Conservation (phyloP, 257 asterid genomes). For the Paraleonurus japonicus region DNA sequence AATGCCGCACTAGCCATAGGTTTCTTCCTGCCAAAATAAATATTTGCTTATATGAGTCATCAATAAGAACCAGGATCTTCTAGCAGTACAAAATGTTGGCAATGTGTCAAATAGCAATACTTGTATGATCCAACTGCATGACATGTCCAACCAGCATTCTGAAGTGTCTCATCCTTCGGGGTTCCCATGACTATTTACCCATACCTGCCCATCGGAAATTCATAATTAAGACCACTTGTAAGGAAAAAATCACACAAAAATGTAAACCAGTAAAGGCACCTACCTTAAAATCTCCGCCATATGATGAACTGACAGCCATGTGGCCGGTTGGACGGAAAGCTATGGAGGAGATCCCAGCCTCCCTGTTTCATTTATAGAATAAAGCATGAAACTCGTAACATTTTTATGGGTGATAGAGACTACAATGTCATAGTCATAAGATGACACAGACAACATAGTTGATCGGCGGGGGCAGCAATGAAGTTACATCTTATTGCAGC, state of each 20-base stretch:
- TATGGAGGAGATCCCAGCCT: slow-evolving; percentile 61
- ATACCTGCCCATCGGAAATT: slow-evolving; percentile 48
- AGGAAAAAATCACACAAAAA: slow-evolving; percentile 14
- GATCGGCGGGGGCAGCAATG: background rate
- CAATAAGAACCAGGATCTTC: background rate
- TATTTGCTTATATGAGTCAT: slow-evolving; percentile 13
- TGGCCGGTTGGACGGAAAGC: slow-evolving; percentile 71
- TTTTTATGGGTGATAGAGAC: background rate
- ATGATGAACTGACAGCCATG: slow-evolving; percentile 83
- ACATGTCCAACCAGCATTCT: slow-evolving; percentile 81
- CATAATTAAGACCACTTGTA: slow-evolving; percentile 13
- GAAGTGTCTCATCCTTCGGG: slow-evolving; percentile 38
- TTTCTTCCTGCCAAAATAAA: slow-evolving; percentile 60
- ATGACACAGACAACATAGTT: background rate
- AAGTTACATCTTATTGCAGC: slow-evolving; percentile 4
- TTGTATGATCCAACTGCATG: slow-evolving; percentile 97
- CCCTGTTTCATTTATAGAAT: slow-evolving; percentile 45
- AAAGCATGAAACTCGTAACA: slow-evolving; percentile 19
- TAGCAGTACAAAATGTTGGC: background rate
- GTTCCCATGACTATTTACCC: slow-evolving; percentile 51
- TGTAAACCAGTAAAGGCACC: slow-evolving; percentile 10
- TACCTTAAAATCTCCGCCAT: slow-evolving; percentile 94
- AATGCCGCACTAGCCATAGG: slow-evolving; percentile 83
- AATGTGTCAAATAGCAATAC: slow-evolving; percentile 39
- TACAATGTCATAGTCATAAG: background rate